These are phyloP conservation scores for Eucalyptus sp. DNA, from an alignment of 345 rosid genomes.

Conservation along the genomic window DNA sequence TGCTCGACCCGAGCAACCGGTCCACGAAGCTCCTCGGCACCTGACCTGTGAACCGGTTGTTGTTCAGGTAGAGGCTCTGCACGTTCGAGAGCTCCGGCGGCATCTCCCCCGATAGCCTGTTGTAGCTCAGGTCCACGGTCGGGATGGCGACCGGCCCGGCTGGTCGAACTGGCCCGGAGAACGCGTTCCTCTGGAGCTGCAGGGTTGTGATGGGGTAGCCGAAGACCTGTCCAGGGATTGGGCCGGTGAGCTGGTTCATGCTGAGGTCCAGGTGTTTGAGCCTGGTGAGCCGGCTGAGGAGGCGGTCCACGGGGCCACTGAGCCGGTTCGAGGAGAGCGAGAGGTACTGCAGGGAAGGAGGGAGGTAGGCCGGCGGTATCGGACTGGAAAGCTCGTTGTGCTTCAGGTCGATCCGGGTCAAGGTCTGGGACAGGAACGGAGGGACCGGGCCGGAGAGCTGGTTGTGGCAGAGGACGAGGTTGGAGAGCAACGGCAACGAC, in stretches of 20 bases:
- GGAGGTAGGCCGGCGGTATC: slow-evolving; percentile 32
- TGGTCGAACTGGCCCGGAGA: slow-evolving; percentile 54
- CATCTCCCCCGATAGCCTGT: slow-evolving; percentile 55
- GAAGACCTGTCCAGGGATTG: slow-evolving; percentile 49
- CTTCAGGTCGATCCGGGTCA: slow-evolving; percentile 69
- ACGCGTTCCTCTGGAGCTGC: slow-evolving; percentile 64
- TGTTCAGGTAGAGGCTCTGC: slow-evolving; percentile 63
- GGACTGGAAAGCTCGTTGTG: slow-evolving; percentile 65
- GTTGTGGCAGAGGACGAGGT: slow-evolving; percentile 73
- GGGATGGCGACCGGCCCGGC: slow-evolving; percentile 32
- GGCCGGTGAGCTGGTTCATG: slow-evolving; percentile 69
- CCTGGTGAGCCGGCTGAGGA: slow-evolving; percentile 40
- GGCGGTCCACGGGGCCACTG: slow-evolving; percentile 51
- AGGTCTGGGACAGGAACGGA: slow-evolving; percentile 36
- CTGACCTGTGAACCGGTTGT: slow-evolving; percentile 72
- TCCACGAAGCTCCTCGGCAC: slow-evolving; percentile 72
- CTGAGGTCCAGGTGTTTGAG: slow-evolving; percentile 72
- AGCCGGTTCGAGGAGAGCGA: slow-evolving; percentile 71
- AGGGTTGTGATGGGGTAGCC: slow-evolving; percentile 51
- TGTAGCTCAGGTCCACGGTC: slow-evolving; percentile 76
- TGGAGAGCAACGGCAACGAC: slow-evolving; percentile 47
- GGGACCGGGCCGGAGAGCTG: slow-evolving; percentile 69
- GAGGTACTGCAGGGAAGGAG: slow-evolving; percentile 68
- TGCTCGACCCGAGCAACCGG: slow-evolving; percentile 41
- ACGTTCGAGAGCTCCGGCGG: slow-evolving; percentile 73